Base-by-base conservation (phyloP, 495 filamentous ascomycete genomes). In the Penicillium ucsense region DNA sequence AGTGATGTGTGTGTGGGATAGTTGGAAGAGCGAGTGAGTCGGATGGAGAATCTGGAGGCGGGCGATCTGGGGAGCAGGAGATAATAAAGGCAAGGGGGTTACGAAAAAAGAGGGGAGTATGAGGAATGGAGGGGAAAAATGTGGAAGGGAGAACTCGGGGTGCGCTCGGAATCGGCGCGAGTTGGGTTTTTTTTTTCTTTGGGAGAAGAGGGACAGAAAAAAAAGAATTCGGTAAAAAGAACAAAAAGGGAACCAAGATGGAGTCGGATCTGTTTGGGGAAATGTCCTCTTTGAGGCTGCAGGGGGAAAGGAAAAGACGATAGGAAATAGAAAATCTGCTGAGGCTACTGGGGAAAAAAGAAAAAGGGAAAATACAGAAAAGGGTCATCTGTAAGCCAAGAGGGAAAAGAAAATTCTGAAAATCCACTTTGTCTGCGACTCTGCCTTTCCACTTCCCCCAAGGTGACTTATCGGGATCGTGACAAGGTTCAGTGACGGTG, bases 81-180 rank as follows among this genome's bases (percentile, higher is more conserved):
- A 59, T 62, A 63, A 66, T 59, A 67, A 67, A 56, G 33, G 33
- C 34, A 41, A 33, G 51, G n/a, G 35, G 35, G 20, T 20, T 20
- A 20, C 20, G 20, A 20, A 20, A 20, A 46, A 62, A 58, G 55
- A 55, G 56, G 43, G 49, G 42, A 51, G 46, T 39, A 46, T 46
- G 46, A 63, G 53, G 61, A 69, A 66, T 66, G 66, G 65, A 68
- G 65, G 65, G 60, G 58, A 64, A 66, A 56, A 62, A 65, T 46
- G 57, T 61, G 33, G 60, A 61, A 65, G 63, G 64, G 63, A 66
- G 62, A 53, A 60, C 60, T 56, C 55, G 61, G 56, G 52, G 55
- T 59, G 60, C 53, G 50, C 53, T 64, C 47, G 60, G 56, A 56
- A 68, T 65, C 63, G 60, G 59, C 41, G 41, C 41, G 29, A 33